These are phyloP conservation scores for Tolypocladium ovalisporum DNA, from an alignment of 2,329 filamentous ascomycete species.

Conservation along the genomic window DNA sequence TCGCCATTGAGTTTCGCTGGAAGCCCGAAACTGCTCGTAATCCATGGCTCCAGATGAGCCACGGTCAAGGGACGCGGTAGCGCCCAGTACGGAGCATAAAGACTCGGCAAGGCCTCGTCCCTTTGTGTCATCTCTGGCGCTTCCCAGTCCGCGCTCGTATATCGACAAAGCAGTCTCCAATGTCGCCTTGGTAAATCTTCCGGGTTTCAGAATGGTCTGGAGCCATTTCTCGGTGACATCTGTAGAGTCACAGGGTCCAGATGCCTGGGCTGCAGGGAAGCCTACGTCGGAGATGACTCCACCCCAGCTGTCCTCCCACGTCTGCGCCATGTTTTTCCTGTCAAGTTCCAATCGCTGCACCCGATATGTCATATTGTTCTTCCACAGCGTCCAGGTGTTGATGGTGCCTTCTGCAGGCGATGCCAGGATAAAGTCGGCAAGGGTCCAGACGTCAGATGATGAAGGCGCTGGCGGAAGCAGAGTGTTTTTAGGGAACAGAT, in stretches of 20 bases:
- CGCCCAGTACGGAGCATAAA: conserved; percentile 60
- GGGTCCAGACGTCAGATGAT: conserved; percentile 66
- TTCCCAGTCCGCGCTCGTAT: conserved; percentile 55
- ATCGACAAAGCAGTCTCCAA: conserved; percentile 75
- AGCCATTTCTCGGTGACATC: conserved; percentile 81
- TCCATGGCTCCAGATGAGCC: conserved; percentile 56
- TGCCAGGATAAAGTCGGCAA: conserved; percentile 63
- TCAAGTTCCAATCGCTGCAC: conserved; percentile 65
- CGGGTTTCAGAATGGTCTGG: conserved; percentile 70
- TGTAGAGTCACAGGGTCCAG: conserved; percentile 52
- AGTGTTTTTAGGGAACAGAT: conserved; percentile 51
- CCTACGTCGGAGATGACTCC: conserved; percentile 52
- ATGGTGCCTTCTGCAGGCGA: conserved; percentile 41
- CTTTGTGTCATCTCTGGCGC: conserved; percentile 24
- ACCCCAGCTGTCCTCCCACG: conserved; percentile 62
- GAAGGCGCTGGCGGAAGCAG: conserved; percentile 60
- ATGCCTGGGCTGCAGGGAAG: conserved; percentile 40
- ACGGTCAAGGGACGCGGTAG: conserved; percentile 55
- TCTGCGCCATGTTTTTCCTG: conserved; percentile 47
- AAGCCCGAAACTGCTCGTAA: conserved; percentile 61
- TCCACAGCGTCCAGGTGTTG: conserved; percentile 70
- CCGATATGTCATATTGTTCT: conserved; percentile 70
- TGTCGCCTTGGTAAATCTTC: conserved; percentile 67
- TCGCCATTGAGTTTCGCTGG: conserved; percentile 77
- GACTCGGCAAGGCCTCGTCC: conserved; percentile 60